Conservation (phyloP, 331 rosid species). For the Pyrus hybrid region DNA sequence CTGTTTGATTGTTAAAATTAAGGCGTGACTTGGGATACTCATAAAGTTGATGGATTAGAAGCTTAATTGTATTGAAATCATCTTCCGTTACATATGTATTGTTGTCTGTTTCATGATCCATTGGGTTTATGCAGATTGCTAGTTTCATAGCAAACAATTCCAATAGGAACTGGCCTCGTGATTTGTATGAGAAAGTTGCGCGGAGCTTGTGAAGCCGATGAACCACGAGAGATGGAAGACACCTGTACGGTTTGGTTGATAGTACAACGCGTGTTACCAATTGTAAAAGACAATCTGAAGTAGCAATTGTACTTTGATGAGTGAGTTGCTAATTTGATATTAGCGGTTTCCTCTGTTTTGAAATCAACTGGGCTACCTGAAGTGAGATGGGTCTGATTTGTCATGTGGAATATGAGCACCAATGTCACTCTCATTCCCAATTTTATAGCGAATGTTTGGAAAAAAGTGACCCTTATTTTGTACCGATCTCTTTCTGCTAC, state of each 20-base stretch:
- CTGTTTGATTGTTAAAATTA: not conserved
- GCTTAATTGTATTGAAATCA: not conserved
- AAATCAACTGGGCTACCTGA: not conserved
- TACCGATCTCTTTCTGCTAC: not conserved
- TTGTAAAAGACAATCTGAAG: not conserved
- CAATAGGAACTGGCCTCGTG: slow-evolving; percentile 88
- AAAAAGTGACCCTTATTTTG: not conserved
- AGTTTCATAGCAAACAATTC: slow-evolving; percentile 81
- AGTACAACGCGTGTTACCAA: not conserved
- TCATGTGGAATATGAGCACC: not conserved
- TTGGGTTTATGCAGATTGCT: slow-evolving; percentile 63
- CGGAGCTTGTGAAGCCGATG: slow-evolving; percentile 52
- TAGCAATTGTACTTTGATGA: not conserved
- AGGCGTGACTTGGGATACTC: not conserved
- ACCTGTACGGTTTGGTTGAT: too few relatives aligned
- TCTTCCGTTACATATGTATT: not conserved
- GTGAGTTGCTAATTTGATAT: not conserved
- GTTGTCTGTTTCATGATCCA: slow-evolving; percentile 3
- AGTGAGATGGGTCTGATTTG: not conserved
- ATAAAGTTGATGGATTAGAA: not conserved
- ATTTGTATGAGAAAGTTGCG: slow-evolving; percentile 85
- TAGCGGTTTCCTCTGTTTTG: not conserved
- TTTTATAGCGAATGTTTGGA: not conserved
- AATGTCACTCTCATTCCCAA: not conserved
- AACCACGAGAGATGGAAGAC: not conserved